Evolutionary conservation across 75 land plant genomes (phyloP).

Genomic region (Pinus tabuliformis): DNA sequence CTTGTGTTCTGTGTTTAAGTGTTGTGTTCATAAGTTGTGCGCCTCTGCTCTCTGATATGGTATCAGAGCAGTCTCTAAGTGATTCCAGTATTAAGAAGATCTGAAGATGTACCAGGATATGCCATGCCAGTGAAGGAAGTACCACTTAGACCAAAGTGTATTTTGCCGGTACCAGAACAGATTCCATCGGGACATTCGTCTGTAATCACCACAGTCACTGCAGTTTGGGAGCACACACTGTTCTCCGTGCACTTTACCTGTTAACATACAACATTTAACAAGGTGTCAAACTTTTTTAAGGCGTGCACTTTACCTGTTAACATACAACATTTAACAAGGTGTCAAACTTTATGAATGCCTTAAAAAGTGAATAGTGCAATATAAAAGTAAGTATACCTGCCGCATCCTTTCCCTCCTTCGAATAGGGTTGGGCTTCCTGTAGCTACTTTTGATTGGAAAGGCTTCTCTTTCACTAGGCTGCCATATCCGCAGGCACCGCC

Average conservation of each 20-base stretch:
- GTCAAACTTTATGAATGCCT: too few species aligned
- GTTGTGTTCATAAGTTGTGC: too few species aligned
- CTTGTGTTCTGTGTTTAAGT: too few species aligned
- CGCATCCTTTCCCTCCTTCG: constrained; percentile 60
- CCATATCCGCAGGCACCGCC: constrained; percentile 90
- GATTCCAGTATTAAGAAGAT: constrained; percentile 42
- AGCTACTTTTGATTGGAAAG: constrained; percentile 43
- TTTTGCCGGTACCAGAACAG: constrained; percentile 7
- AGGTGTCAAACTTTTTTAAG: too few species aligned
- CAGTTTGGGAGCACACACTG: constrained; percentile 27
- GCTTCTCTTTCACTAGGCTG: constrained; percentile 34
- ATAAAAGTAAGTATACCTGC: constrained; percentile 36
- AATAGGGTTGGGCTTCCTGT: constrained; percentile 66
- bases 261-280: too few species aligned
- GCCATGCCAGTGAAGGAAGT: constrained; percentile 68
- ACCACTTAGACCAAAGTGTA: constrained; percentile 66
- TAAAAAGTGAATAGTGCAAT: background rate
- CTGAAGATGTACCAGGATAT: constrained; percentile 8
- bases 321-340: too few species aligned
- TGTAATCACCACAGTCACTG: constrained; percentile 49
- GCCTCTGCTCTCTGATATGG: too few species aligned
- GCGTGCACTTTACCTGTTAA: constrained; percentile 40
- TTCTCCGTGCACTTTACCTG: constrained; percentile 39
- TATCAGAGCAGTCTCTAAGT: too few species aligned
- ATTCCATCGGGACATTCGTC: constrained; percentile 47